Conservation (phyloP, 1,139 yeast species). For the Magnusiomyces magnusii region DNA sequence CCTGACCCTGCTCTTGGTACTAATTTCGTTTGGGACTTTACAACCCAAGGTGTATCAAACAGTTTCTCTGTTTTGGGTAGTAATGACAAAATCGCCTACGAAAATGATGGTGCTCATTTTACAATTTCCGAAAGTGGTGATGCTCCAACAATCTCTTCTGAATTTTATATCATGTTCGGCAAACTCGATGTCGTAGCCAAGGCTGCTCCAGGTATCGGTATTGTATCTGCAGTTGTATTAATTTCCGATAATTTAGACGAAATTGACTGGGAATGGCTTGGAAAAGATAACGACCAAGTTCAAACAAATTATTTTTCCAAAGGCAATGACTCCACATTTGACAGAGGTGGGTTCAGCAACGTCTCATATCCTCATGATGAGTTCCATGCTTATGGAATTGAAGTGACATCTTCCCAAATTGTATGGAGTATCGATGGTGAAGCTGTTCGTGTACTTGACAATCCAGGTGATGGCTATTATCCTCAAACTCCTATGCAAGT, state of each 20-base stretch:
- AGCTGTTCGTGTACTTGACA: constrained; percentile 48
- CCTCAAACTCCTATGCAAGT: constrained; percentile 77
- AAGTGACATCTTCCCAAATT: constrained; percentile 62
- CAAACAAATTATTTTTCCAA: constrained; percentile 79
- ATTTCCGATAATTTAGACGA: constrained; percentile 86
- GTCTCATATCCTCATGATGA: constrained; percentile 48
- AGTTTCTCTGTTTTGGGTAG: constrained; percentile 12
- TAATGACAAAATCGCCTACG: constrained; percentile 26
- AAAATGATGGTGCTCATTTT: constrained; percentile 52
- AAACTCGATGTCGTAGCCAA: constrained; percentile 62
- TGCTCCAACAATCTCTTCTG: constrained; percentile 67
- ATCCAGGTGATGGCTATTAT: constrained; percentile 44
- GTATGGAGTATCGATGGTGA: constrained; percentile 60
- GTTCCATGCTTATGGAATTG: constrained; percentile 71
- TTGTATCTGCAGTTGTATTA: constrained; percentile 69
- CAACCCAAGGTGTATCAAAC: constrained; percentile 17
- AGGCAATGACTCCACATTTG: constrained; percentile 69
- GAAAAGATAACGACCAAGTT: constrained; percentile 62
- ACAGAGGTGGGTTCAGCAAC: constrained; percentile 66
- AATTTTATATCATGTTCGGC: constrained; percentile 83
- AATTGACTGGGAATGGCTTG: constrained; percentile 79
- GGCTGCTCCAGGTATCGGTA: constrained; percentile 69
- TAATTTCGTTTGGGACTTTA: constrained; percentile 18
- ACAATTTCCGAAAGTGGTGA: constrained; percentile 55
- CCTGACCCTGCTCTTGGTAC: constrained; percentile 19